A percentile compares a stretch with the other conserved stretches of the same genome.
Conservation (phyloP, 1,139 yeast species). For the Geotrichum cucujoidarum region DNA sequence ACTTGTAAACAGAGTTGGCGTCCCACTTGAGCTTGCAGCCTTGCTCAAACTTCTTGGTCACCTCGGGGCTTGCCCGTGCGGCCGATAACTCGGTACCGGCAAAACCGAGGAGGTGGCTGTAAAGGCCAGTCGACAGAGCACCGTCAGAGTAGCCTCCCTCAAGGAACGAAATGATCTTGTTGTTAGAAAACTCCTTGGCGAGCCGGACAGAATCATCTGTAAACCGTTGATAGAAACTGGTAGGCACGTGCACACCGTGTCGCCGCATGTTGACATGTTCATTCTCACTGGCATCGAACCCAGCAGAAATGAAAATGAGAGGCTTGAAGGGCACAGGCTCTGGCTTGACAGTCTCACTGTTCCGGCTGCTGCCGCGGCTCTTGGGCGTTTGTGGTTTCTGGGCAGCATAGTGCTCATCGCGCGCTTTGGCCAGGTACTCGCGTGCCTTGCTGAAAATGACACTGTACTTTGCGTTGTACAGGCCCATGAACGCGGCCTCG, state of each 20-base stretch:
- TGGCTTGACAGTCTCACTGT: background rate
- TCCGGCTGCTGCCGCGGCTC: slow-evolving; percentile 26
- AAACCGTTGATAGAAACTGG: slow-evolving; percentile 69
- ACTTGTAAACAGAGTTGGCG: slow-evolving; percentile 40
- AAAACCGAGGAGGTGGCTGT: slow-evolving; percentile 67
- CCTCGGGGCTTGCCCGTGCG: slow-evolving; percentile 42
- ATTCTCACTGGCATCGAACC: slow-evolving; percentile 84
- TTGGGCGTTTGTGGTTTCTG: slow-evolving; percentile 25
- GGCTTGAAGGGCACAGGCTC: slow-evolving; percentile 52
- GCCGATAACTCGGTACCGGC: background rate
- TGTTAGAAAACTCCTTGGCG: slow-evolving; percentile 56
- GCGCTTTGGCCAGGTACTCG: slow-evolving; percentile 48
- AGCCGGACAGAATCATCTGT: slow-evolving; percentile 67
- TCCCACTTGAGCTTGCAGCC: slow-evolving; percentile 70
- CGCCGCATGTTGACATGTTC: slow-evolving; percentile 83
- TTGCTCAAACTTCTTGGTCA: slow-evolving; percentile 59
- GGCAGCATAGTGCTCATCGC: slow-evolving; percentile 20
- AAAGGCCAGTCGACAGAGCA: slow-evolving; percentile 74
- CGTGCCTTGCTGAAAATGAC: slow-evolving; percentile 62
- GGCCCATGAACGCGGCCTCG: slow-evolving; percentile 58
- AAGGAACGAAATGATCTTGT: slow-evolving; percentile 62
- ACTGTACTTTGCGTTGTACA: slow-evolving; percentile 60
- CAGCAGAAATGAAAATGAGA: slow-evolving; percentile 70
- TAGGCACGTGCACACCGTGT: slow-evolving; percentile 79
- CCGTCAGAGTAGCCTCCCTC: slow-evolving; percentile 91